phyloP scores from a whole-genome alignment of 768 basidiomycete species.

The Russula brevipes region DNA sequence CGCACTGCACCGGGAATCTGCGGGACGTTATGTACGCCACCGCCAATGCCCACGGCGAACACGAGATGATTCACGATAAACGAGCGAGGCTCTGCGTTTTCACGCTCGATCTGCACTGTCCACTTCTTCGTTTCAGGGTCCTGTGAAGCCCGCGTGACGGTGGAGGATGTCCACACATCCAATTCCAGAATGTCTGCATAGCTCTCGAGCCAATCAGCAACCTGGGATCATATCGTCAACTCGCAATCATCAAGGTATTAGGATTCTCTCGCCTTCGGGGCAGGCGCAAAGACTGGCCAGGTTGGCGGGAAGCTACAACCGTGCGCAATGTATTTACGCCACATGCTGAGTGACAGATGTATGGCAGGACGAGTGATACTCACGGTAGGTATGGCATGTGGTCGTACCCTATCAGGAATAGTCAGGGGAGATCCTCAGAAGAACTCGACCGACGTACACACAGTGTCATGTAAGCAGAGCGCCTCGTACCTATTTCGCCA shows the following conservation, averaged over 20 bases:
- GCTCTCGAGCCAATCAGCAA: constrained; percentile 64
- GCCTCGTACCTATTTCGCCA: constrained; percentile 66
- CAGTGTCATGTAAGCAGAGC: constrained; percentile 60
- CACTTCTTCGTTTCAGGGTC: constrained; percentile 24
- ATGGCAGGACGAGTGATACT: not conserved
- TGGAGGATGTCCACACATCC: constrained; percentile 54
- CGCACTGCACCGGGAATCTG: constrained; percentile 22
- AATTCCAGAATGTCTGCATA: constrained; percentile 58
- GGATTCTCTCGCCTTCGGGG: constrained; percentile 28
- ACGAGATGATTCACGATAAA: constrained; percentile 31
- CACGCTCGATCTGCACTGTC: constrained; percentile 23
- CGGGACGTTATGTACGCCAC: constrained; percentile 34
- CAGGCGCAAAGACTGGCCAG: constrained; percentile 31
- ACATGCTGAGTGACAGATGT: not conserved
- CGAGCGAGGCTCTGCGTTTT: constrained; percentile 7
- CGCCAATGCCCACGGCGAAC: constrained; percentile 33
- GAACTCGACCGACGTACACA: constrained; percentile 43
- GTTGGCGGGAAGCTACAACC: constrained; percentile 32
- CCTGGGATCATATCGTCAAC: constrained; percentile 31
- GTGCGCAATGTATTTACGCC: no score
- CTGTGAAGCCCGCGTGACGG: constrained; percentile 19
- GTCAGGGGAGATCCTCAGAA: constrained; percentile 15
- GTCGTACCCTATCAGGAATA: constrained; percentile 40
- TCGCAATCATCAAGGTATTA: not conserved
- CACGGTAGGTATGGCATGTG: constrained; percentile 46